phyloP scores from a whole-genome alignment of 495 filamentous ascomycete genomes.

The Bacidia gigantensis region DNA sequence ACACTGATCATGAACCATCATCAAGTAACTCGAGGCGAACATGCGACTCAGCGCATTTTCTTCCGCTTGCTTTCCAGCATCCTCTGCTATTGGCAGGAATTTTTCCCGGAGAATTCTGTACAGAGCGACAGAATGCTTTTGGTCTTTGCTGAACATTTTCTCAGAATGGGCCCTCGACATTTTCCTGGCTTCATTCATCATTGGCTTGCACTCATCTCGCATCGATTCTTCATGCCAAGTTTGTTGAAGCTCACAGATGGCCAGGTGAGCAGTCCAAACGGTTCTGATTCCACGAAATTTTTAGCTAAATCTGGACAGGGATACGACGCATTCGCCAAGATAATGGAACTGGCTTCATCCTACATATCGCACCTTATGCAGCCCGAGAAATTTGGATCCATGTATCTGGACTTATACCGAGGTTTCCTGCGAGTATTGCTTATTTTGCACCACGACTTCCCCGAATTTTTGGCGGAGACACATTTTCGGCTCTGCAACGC shows the following conservation, averaged over 20 bases:
- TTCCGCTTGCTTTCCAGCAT: conserved; percentile 81
- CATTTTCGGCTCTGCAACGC: conserved; percentile 73
- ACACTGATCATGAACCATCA: conserved; percentile 76
- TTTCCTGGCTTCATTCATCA: conserved; percentile 71
- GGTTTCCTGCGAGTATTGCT: conserved; percentile 69
- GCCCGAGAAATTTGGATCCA: conserved; percentile 47
- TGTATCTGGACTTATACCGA: conserved; percentile 72
- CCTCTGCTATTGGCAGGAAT: conserved; percentile 50
- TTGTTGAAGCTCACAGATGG: conserved; percentile 58
- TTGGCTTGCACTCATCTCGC: conserved; percentile 70
- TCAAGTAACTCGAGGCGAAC: conserved; percentile 65
- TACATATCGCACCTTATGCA: conserved; percentile 75
- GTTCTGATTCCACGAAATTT: conserved; percentile 2
- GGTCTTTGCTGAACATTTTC: conserved; percentile 57
- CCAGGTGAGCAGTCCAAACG: conserved; percentile 17
- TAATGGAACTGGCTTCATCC: conserved; percentile 58
- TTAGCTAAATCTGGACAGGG: conserved; percentile 34
- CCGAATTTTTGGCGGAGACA: conserved; percentile 80
- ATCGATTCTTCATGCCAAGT: conserved; percentile 74
- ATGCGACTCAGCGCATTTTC: conserved; percentile 79
- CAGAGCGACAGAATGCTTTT: conserved; percentile 58
- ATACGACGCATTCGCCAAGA: conserved; percentile 59
- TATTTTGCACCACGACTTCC: conserved; percentile 85
- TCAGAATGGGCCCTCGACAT: conserved; percentile 58
- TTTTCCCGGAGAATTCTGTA: conserved; percentile 25